These are phyloP conservation scores for Lanmaoa rubissima DNA, from an alignment of 768 basidiomycete genomes.

Conservation along the genomic window DNA sequence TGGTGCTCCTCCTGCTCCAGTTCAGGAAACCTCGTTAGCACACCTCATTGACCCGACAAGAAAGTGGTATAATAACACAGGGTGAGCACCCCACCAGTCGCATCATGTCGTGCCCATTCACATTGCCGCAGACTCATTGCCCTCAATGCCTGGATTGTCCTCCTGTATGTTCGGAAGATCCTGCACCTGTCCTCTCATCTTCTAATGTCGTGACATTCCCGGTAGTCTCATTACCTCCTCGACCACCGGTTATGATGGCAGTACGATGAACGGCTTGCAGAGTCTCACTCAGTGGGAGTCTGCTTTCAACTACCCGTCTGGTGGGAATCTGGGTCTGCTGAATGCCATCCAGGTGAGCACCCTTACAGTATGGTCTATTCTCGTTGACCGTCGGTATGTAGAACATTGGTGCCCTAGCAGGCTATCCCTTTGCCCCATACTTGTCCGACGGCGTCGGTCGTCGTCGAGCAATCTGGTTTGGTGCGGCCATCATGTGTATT, in stretches of 20 bases:
- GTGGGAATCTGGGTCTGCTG: conserved; percentile 61
- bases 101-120: background rate
- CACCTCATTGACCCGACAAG: conserved; percentile 62
- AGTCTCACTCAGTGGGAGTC: conserved; percentile 61
- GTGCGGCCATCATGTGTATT: no score
- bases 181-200: background rate
- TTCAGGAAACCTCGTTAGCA: conserved; percentile 38
- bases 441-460: no score
- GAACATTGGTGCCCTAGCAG: no score
- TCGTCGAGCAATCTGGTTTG: no score
- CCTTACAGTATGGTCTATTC: background rate
- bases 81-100: conserved; percentile 38
- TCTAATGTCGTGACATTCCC: background rate
- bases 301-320: conserved; percentile 57
- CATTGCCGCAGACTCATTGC: conserved; percentile 45
- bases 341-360: conserved; percentile 65
- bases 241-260: conserved; percentile 73
- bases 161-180: conserved; percentile 46
- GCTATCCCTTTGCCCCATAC: no score
- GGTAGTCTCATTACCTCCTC: conserved; percentile 68
- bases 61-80: conserved; percentile 75
- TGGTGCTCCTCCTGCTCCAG: conserved; percentile 39
- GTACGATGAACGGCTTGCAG: conserved; percentile 80
- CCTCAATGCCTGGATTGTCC: conserved; percentile 68
- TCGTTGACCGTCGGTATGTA: no score